Evolutionary conservation across 1,284 basidiomycete genomes (phyloP), one percentile per base, ranked within the genome.

Genomic region (Trametes hirsuta): DNA sequence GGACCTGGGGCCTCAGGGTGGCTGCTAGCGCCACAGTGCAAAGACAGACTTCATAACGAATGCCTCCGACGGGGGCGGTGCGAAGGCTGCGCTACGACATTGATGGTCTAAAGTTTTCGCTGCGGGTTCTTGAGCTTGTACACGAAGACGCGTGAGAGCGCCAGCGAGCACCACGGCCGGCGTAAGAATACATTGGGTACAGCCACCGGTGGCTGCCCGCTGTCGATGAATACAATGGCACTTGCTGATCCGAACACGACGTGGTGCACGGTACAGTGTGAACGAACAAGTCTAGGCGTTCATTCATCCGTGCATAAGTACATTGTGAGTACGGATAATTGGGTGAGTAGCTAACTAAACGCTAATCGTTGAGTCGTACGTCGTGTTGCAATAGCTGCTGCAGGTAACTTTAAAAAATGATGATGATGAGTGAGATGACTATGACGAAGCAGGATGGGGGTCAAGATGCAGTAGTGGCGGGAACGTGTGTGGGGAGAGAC

Each of bases 321-420:
- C 56, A 58, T 51, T 44, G 49, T 51, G 56, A 47, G 56, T 58
- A 57, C 55, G 55, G 48, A 48, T 56, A 56, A 56, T 50, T 47
- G 36, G 30, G 46, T 40, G 47, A 46, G 53, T 45, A 54, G 14
- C 18, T 44, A 48, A 24, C 15, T 45, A 50, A 25, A 25, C 47
- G 47, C 34, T 18, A 12, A 47, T 44, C 41, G 50, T 41, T 36
- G 47, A 15, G 45, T 35, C 30, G 46, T 34, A 15, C 44, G 18
- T 46, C 30, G 14, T 34, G 25, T 25, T 35, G 30, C 30, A 25
- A 22, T 35, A 22, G 5, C 44, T 12, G 44, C 22, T 9, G 21
- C 9, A 25, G n/a, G 44, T 22, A 25, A 46, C 25, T 21, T 22
- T 40, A 40, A 18, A 40, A 14, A 40, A 40, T 18, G 18, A 18